These are phyloP conservation scores for Kuraishia cidri DNA, from an alignment of 805 yeast genomes.

Conservation along the genomic window DNA sequence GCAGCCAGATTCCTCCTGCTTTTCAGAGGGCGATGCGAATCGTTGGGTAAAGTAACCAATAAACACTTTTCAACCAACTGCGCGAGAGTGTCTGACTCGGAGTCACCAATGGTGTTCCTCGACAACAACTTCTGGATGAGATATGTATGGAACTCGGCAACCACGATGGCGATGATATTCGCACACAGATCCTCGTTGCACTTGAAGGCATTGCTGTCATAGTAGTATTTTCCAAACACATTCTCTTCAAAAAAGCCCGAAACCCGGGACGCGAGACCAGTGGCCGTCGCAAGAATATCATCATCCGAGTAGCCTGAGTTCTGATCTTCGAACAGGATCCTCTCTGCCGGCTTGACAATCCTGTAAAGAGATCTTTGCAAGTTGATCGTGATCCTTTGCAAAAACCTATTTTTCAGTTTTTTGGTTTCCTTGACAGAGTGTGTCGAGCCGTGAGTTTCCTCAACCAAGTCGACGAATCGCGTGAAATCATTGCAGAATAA, in stretches of 20 bases:
- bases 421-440: background rate
- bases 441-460: background rate
- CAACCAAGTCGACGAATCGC: slow-evolving; percentile 12
- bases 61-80: slow-evolving; percentile 5
- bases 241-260: slow-evolving; percentile 5
- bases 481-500: slow-evolving; percentile 22
- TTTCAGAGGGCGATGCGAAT: background rate
- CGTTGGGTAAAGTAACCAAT: background rate
- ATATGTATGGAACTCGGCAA: slow-evolving; percentile 9
- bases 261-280: slow-evolving; percentile 6
- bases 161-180: slow-evolving; percentile 9
- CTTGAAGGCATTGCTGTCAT: slow-evolving; percentile 4
- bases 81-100: slow-evolving; percentile 17
- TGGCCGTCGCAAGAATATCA: slow-evolving; percentile 4
- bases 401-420: background rate
- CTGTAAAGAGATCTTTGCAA: background rate
- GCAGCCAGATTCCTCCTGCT: background rate
- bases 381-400: background rate
- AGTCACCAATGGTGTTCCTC: slow-evolving; percentile 20
- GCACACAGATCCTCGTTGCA: slow-evolving; percentile 12
- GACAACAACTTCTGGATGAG: slow-evolving; percentile 10
- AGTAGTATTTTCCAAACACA: slow-evolving; percentile 7
- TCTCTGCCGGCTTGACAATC: background rate
- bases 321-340: slow-evolving; percentile 10
- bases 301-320: slow-evolving; percentile 6